Evolutionary conservation across 148 eudicot species (phyloP).

Genomic region (Beta vulgaris): DNA sequence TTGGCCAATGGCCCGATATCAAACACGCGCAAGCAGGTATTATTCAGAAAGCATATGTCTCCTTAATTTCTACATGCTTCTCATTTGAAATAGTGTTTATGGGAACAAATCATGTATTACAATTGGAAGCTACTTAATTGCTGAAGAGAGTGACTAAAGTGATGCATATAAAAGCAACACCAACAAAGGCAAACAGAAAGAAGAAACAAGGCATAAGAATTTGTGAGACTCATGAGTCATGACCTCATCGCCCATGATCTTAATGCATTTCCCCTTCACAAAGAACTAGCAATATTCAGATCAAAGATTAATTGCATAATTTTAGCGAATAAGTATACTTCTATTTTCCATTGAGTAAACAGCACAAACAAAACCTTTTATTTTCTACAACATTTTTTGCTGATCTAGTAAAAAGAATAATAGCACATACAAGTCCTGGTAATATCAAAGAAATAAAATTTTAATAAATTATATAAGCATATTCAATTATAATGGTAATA

Average conservation of each 20-base stretch:
- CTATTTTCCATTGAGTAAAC: no score
- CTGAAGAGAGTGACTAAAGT: background rate
- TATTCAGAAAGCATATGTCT: background rate
- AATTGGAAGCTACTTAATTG: background rate
- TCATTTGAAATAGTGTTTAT: background rate
- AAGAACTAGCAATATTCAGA: background rate
- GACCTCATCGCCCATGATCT: background rate
- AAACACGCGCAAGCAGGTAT: constrained; percentile 2
- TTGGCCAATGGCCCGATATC: background rate
- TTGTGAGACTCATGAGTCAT: background rate
- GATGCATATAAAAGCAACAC: background rate
- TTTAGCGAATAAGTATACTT: background rate
- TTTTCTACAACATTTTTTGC: no score
- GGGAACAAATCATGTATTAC: background rate
- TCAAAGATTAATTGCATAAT: background rate
- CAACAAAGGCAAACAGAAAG: background rate
- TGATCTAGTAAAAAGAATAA: no score
- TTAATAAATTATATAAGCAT: no score
- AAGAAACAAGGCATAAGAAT: background rate
- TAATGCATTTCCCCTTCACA: background rate
- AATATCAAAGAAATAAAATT: no score
- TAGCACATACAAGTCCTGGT: no score
- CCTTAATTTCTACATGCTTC: background rate
- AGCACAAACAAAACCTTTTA: no score
- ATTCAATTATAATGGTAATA: no score